A percentile compares a stretch with the other conserved stretches of the same genome.
phyloP scores from a whole-genome alignment of 495 filamentous ascomycete genomes.

The Platismatia glauca region DNA sequence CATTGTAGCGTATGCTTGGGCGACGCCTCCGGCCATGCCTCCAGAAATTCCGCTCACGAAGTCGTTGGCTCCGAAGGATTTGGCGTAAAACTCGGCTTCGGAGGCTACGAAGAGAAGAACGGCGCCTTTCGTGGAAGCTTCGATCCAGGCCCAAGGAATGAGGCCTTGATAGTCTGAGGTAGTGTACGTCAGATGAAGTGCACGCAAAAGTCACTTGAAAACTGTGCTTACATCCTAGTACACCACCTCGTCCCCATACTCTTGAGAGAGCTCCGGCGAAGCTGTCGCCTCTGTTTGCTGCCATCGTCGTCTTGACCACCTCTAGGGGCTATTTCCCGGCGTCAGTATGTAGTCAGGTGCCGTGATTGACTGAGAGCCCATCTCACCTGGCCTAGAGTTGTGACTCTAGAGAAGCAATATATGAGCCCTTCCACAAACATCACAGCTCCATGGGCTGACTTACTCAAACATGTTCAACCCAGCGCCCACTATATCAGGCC shows the following conservation, averaged over 20 bases:
- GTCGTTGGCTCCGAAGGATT: conserved; percentile 67
- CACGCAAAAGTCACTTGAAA: not conserved
- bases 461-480: conserved; percentile 96
- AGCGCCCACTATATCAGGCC: conserved; percentile 58
- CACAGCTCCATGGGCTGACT: conserved; percentile 30
- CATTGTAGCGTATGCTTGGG: conserved; percentile 98
- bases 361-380: not conserved
- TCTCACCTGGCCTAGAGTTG: conserved; percentile 69
- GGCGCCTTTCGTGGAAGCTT: conserved; percentile 98
- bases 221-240: conserved; percentile 74
- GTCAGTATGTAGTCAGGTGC: not conserved
- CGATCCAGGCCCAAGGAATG: conserved; percentile 99
- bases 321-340: conserved; percentile 69
- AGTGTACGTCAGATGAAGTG: conserved; percentile 15
- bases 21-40: conserved; percentile 89
- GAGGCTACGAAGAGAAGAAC: conserved; percentile 98
- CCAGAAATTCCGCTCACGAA: conserved; percentile 84
- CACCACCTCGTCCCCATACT: conserved; percentile 90
- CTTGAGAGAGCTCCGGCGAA: conserved; percentile 71
- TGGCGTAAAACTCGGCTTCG: conserved; percentile 91
- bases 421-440: conserved; percentile 12
- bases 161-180: conserved; percentile 92
- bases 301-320: conserved; percentile 99
- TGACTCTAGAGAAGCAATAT: conserved; percentile 49
- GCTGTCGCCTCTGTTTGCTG: conserved; percentile 84